A percentile compares a stretch with the other conserved stretches of the same genome.
phyloP scores from a whole-genome alignment of 345 rosid genomes.

The Citrus cavaleriei region DNA sequence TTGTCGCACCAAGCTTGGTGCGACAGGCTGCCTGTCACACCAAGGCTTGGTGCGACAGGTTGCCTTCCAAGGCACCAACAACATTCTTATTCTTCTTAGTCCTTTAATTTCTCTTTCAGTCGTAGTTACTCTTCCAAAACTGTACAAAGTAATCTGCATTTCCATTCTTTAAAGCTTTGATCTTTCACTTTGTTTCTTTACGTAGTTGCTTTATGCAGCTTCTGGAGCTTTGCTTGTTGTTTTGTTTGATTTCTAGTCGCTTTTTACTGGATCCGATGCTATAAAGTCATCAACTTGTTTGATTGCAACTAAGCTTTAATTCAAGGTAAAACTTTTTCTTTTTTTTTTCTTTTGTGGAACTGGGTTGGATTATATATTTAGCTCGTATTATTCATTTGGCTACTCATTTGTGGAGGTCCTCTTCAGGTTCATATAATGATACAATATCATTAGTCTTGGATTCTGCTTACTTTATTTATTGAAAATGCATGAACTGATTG shows the following conservation, averaged over 20 bases:
- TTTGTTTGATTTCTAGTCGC: background rate
- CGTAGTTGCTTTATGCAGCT: too few relatives aligned
- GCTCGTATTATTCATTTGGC: background rate
- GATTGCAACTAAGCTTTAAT: background rate
- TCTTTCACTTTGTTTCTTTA: too few relatives aligned
- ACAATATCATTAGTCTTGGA: background rate
- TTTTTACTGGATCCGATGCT: constrained; percentile 9
- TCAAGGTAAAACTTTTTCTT: background rate
- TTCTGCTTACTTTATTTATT: constrained; percentile 2
- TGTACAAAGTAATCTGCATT: too few relatives aligned
- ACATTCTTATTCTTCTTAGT: too few relatives aligned
- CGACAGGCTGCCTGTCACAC: too few relatives aligned
- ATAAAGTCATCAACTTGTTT: background rate
- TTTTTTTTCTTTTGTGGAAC: background rate
- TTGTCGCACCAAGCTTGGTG: too few relatives aligned
- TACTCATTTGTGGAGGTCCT: constrained; percentile 19
- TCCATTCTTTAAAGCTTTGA: too few relatives aligned
- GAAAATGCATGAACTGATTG: constrained; percentile 6
- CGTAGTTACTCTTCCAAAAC: too few relatives aligned
- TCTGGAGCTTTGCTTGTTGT: too few relatives aligned
- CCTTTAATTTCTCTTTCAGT: too few relatives aligned
- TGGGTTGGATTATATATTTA: background rate
- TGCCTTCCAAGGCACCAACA: too few relatives aligned
- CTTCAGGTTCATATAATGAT: constrained; percentile 13
- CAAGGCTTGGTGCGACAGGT: too few relatives aligned